These are phyloP conservation scores for Ettlia oleoabundans DNA, from an alignment of 139 green algal genomes.

Conservation along the genomic window DNA sequence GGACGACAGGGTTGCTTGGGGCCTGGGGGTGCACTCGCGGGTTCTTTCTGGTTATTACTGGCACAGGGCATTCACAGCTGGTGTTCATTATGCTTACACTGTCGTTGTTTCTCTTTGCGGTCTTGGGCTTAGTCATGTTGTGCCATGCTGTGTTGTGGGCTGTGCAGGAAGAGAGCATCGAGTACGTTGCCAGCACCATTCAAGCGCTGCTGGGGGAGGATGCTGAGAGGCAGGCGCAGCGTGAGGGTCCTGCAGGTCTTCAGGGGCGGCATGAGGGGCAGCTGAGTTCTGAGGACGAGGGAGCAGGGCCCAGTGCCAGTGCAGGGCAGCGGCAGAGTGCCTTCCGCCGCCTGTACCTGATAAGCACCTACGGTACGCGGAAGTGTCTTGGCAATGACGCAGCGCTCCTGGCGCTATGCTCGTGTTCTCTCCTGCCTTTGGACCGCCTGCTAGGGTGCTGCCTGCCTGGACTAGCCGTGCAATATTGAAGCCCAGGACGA, in stretches of 20 bases:
- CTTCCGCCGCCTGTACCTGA: conserved; percentile 54
- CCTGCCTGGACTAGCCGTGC: too few relatives aligned
- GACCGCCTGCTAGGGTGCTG: too few relatives aligned
- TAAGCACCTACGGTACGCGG: conserved; percentile 68
- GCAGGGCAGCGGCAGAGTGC: background rate
- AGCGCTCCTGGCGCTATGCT: too few relatives aligned
- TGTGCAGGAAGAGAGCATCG: conserved; percentile 64
- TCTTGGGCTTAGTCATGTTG: background rate
- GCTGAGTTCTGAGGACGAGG: background rate
- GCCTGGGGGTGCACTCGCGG: too few relatives aligned
- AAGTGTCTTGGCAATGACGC: too few relatives aligned
- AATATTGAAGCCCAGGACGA: too few relatives aligned
- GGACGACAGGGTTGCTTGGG: too few relatives aligned
- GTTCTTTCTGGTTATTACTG: too few relatives aligned
- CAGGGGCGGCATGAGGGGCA: background rate
- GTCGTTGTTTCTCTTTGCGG: background rate
- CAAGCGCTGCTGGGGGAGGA: conserved; percentile 46
- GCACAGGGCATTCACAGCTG: too few relatives aligned
- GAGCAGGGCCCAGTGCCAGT: background rate
- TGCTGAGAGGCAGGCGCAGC: background rate
- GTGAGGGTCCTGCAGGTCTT: background rate
- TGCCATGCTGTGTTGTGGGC: background rate
- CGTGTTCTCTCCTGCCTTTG: too few relatives aligned
- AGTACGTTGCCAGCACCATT: conserved; percentile 64
- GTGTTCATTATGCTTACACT: background rate